These are phyloP conservation scores for Lipomyces chichibuensis DNA, from an alignment of 805 yeast genomes.

Conservation along the genomic window DNA sequence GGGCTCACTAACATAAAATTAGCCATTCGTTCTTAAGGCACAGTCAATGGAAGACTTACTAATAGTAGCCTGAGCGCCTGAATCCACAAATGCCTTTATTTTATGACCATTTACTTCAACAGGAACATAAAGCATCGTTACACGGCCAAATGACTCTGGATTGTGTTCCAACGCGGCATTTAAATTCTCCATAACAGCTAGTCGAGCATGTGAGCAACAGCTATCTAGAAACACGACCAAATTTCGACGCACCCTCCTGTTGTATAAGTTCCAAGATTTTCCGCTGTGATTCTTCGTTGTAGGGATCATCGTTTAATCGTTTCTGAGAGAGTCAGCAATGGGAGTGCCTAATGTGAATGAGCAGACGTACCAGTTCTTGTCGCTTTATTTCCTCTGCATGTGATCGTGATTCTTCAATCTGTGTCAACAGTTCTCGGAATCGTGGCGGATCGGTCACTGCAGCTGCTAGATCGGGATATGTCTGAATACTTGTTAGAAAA, in stretches of 20 bases:
- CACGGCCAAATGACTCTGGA: constrained; percentile 84
- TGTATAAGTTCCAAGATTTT: constrained; percentile 68
- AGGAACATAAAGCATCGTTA: constrained; percentile 80
- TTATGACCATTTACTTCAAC: constrained; percentile 77
- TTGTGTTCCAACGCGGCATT: constrained; percentile 79
- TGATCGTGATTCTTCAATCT: constrained; percentile 40
- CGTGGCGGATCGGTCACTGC: constrained; percentile 53
- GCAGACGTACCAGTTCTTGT: constrained; percentile 46
- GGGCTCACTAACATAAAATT: constrained; percentile 56
- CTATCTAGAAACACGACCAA: background rate
- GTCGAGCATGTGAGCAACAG: background rate
- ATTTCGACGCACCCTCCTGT: constrained; percentile 42
- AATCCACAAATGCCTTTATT: constrained; percentile 91
- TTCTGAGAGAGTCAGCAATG: constrained; percentile 28
- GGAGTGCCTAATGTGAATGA: background rate
- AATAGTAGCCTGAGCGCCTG: constrained; percentile 93
- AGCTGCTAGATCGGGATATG: constrained; percentile 55
- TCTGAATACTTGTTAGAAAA: constrained; percentile 8
- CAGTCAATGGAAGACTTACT: constrained; percentile 16
- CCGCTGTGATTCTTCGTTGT: constrained; percentile 67
- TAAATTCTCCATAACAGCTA: constrained; percentile 76
- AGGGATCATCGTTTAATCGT: constrained; percentile 64
- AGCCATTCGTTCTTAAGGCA: background rate
- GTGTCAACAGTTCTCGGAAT: constrained; percentile 49
- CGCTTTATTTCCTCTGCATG: constrained; percentile 46